phyloP scores from a whole-genome alignment of 2,329 filamentous ascomycete species.

The Scopulariopsis brevicaulis region DNA sequence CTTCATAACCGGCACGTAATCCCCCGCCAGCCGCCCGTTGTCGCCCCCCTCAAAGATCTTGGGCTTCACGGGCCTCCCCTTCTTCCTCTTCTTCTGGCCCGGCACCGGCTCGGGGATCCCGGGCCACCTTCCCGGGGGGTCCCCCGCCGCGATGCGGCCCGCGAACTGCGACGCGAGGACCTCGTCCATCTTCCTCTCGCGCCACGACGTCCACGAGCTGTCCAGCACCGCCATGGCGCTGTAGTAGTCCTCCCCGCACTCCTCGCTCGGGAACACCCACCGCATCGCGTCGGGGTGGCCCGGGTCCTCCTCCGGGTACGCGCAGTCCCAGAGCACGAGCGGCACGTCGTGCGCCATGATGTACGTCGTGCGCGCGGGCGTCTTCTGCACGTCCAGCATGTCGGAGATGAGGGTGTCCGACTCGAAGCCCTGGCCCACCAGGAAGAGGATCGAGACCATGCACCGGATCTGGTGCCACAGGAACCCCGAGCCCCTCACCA shows the following conservation, averaged over 20 bases:
- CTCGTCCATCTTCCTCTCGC: slow-evolving; percentile 80
- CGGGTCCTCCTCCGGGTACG: slow-evolving; percentile 49
- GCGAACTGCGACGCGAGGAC: slow-evolving; percentile 66
- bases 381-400: slow-evolving; percentile 60
- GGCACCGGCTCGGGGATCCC: slow-evolving; percentile 18
- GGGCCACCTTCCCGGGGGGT: slow-evolving; percentile 8
- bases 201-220: slow-evolving; percentile 74
- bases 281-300: slow-evolving; percentile 46
- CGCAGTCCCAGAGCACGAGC: slow-evolving; percentile 90
- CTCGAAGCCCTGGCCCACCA: slow-evolving; percentile 83
- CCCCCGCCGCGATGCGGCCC: slow-evolving; percentile 40
- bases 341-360: slow-evolving; percentile 85
- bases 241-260: slow-evolving; percentile 53
- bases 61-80: slow-evolving; percentile 7
- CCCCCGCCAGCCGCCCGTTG: slow-evolving; percentile 33
- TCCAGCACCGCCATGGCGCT: slow-evolving; percentile 58
- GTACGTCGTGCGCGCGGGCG: slow-evolving; percentile 73
- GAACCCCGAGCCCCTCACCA: slow-evolving; percentile 83
- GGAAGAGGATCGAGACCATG: slow-evolving; percentile 87
- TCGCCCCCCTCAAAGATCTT: slow-evolving; percentile 44
- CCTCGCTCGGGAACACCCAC: slow-evolving; percentile 52
- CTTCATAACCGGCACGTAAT: slow-evolving; percentile 42
- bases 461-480: slow-evolving; percentile 97
- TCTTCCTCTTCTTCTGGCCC: slow-evolving; percentile 26
- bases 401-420: slow-evolving; percentile 58